Evolutionary conservation across 768 basidiomycete genomes (phyloP).

Genomic region (Lentinula sp.): DNA sequence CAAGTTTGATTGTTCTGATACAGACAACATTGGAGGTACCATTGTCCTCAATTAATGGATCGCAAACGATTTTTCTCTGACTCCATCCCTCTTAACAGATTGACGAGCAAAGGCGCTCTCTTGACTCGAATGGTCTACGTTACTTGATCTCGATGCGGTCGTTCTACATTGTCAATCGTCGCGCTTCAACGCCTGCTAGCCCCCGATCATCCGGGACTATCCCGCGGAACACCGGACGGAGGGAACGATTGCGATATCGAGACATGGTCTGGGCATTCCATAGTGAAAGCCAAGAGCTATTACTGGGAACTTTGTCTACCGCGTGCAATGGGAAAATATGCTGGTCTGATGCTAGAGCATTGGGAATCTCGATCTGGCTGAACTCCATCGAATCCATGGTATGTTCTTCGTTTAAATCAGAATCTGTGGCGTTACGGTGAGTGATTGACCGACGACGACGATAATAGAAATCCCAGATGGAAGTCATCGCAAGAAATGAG

Average conservation of each 20-base stretch:
- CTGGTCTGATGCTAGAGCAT: conserved; percentile 82
- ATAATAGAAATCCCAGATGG: conserved; percentile 69
- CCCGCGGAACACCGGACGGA: conserved; percentile 45
- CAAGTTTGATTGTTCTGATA: conserved; percentile 77
- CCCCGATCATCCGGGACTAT: conserved; percentile 35
- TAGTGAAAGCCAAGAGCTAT: conserved; percentile 86
- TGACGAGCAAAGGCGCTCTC: conserved; percentile 83
- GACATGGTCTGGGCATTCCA: conserved; percentile 98
- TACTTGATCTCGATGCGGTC: conserved; percentile 92
- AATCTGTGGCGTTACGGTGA: not conserved
- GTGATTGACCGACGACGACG: not conserved
- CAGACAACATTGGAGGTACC: conserved; percentile 82
- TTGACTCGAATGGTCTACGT: conserved; percentile 89
- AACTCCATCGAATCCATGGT: conserved; percentile 76
- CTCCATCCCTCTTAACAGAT: conserved; percentile 40
- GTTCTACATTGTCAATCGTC: conserved; percentile 78
- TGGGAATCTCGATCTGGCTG: conserved; percentile 89
- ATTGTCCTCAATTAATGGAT: conserved; percentile 1
- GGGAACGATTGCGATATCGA: conserved; percentile 81
- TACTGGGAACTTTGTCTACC: conserved; percentile 62
- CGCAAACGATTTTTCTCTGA: not conserved
- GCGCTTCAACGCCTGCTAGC: conserved; percentile 44
- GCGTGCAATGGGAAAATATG: conserved; percentile 83
- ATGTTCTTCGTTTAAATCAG: conserved; percentile 15
- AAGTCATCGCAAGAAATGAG: conserved; percentile 85